A percentile compares a stretch with the other conserved stretches of the same genome.
These are phyloP conservation scores for Rhizopus microsporus DNA, from an alignment of 371 early-diverging fungal species.

Conservation along the genomic window DNA sequence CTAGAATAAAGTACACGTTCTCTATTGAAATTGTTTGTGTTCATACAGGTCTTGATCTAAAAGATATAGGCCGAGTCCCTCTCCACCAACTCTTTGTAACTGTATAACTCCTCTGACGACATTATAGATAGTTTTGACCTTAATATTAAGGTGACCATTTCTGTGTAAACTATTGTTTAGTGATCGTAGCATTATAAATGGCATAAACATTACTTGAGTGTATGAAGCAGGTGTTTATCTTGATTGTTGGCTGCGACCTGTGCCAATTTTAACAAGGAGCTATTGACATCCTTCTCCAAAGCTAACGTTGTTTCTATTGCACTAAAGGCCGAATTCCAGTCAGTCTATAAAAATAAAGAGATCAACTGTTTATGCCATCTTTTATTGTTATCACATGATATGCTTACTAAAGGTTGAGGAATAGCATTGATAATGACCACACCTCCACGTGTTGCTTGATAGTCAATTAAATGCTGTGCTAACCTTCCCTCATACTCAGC, in stretches of 20 bases:
- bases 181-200: neutral
- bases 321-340: conserved; percentile 39
- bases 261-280: conserved; percentile 57
- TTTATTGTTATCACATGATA: too few relatives aligned
- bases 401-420: conserved; percentile 38
- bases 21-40: conserved; percentile 21
- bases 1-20: too few relatives aligned
- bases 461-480: conserved; percentile 60
- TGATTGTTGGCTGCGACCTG: conserved; percentile 46
- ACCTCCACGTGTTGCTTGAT: conserved; percentile 67
- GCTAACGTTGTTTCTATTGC: conserved; percentile 44
- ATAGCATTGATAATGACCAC: conserved; percentile 37
- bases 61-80: conserved; percentile 54
- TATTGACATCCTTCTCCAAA: conserved; percentile 62
- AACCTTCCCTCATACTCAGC: conserved; percentile 51
- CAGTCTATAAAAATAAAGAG: conserved; percentile 21
- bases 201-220: conserved; percentile 46
- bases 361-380: neutral
- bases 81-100: conserved; percentile 52
- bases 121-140: conserved; percentile 50
- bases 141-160: conserved; percentile 34
- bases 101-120: conserved; percentile 53
- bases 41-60: conserved; percentile 43
- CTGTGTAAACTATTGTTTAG: conserved; percentile 11
- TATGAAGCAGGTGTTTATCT: conserved; percentile 61